These are phyloP conservation scores for Mesostigma viride DNA, from an alignment of 139 green algal genomes.

Conservation along the genomic window DNA sequence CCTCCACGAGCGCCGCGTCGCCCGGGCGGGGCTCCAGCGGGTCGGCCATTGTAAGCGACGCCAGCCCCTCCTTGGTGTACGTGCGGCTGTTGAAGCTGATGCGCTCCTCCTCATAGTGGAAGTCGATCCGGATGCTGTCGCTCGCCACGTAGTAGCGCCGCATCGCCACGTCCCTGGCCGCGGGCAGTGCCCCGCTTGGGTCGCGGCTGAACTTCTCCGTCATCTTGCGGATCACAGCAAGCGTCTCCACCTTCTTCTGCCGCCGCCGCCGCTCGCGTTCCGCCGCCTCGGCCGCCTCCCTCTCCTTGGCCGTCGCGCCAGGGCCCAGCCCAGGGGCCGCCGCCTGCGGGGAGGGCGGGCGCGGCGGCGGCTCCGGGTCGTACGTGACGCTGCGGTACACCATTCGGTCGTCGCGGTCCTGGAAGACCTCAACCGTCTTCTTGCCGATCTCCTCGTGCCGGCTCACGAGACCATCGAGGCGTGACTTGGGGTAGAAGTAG, in stretches of 20 bases:
- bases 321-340: not conserved
- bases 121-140: conserved; percentile 46
- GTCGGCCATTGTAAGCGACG: conserved; percentile 48
- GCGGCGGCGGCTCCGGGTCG: conserved; percentile 10
- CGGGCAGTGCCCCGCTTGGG: conserved; percentile 29
- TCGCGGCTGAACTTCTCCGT: conserved; percentile 61
- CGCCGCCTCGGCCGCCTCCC: not conserved
- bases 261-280: not conserved
- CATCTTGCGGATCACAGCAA: conserved; percentile 59
- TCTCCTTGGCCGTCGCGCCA: not conserved
- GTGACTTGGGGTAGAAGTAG: conserved; percentile 48
- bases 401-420: conserved; percentile 54
- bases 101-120: conserved; percentile 43
- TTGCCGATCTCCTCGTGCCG: conserved; percentile 47
- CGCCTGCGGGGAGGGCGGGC: too few relatives aligned
- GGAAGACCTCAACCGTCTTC: conserved; percentile 52
- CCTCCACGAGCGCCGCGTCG: conserved; percentile 45
- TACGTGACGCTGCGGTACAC: conserved; percentile 60
- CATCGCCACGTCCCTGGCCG: conserved; percentile 54
- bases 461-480: conserved; percentile 53
- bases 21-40: conserved; percentile 42
- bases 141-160: conserved; percentile 51
- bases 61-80: conserved; percentile 58
- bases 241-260: conserved; percentile 24
- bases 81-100: conserved; percentile 43